phyloP scores from a whole-genome alignment of 2,329 filamentous ascomycete genomes.

The Calonectria crousiana region DNA sequence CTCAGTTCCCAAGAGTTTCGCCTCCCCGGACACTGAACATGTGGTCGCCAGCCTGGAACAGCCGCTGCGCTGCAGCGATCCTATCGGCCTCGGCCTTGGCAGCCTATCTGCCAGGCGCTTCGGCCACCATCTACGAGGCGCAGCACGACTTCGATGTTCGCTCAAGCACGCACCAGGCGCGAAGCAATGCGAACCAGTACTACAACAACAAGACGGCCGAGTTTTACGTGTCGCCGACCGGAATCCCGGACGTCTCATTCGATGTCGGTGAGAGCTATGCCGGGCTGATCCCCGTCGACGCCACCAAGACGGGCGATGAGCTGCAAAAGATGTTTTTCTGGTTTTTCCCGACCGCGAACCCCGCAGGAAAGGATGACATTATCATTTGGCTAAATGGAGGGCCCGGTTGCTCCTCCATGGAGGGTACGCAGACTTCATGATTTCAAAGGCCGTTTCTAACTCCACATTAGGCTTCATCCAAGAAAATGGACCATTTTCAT shows the following conservation, averaged over 20 bases:
- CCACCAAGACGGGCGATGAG: constrained; percentile 17
- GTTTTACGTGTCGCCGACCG: constrained; percentile 10
- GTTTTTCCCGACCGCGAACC: constrained; percentile 40
- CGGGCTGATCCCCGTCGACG: constrained; percentile 19
- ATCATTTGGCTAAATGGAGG: constrained; percentile 40
- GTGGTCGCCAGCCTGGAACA: background rate
- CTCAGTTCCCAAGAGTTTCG: background rate
- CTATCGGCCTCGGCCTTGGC: background rate
- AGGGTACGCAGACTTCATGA: background rate
- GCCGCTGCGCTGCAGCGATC: background rate
- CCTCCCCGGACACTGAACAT: background rate
- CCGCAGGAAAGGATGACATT: constrained; percentile 37
- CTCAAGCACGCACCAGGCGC: background rate
- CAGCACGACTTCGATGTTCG: background rate
- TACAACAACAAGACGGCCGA: constrained; percentile 16
- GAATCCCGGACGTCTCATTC: constrained; percentile 14
- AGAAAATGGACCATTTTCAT: constrained; percentile 79
- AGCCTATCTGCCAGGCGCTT: background rate
- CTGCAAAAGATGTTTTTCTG: constrained; percentile 39
- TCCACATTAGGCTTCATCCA: constrained; percentile 69
- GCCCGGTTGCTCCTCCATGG: constrained; percentile 25
- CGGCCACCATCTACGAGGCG: background rate
- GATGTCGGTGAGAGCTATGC: constrained; percentile 29
- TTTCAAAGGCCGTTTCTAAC: background rate
- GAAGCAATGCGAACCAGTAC: constrained; percentile 4